phyloP scores from a whole-genome alignment of 768 basidiomycete genomes.

The Mycena haematopus region DNA sequence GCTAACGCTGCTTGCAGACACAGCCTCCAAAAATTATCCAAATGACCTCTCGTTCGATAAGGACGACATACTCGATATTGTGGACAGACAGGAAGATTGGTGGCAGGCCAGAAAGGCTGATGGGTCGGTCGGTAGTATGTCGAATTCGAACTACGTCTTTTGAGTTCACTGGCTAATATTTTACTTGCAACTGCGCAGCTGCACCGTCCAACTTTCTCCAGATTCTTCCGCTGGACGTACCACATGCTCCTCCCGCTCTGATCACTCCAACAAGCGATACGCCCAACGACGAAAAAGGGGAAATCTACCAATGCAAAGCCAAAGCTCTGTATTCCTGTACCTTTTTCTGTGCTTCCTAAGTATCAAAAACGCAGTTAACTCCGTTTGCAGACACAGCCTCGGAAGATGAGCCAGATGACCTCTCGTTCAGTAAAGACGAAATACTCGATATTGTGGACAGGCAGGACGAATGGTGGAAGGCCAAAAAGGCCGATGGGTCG shows the following conservation, averaged over 20 bases:
- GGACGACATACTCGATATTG: constrained; percentile 89
- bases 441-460: constrained; percentile 92
- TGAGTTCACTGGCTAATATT: neutral
- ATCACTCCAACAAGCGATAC: no score
- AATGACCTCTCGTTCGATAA: constrained; percentile 95
- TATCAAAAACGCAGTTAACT: neutral
- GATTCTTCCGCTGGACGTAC: constrained; percentile 76
- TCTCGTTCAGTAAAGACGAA: constrained; percentile 92
- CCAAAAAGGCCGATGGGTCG: constrained; percentile 75
- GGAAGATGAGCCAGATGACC: constrained; percentile 93
- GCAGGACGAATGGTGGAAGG: constrained; percentile 94
- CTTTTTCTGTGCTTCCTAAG: constrained; percentile 18
- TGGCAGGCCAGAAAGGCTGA: constrained; percentile 87
- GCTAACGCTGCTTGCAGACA: constrained; percentile 59
- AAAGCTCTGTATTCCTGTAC: constrained; percentile 66
- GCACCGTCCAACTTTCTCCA: constrained; percentile 88
- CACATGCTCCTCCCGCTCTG: no score
- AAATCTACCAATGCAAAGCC: constrained; percentile 67
- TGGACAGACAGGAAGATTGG: constrained; percentile 94
- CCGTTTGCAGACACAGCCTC: constrained; percentile 79
- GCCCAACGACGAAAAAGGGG: no score
- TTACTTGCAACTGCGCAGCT: constrained; percentile 64
- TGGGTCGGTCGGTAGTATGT: constrained; percentile 79
- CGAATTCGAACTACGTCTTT: neutral
- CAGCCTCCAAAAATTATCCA: constrained; percentile 91